These are phyloP conservation scores for Aspergillus chevalieri DNA, from an alignment of 2,329 filamentous ascomycete species.

Conservation along the genomic window DNA sequence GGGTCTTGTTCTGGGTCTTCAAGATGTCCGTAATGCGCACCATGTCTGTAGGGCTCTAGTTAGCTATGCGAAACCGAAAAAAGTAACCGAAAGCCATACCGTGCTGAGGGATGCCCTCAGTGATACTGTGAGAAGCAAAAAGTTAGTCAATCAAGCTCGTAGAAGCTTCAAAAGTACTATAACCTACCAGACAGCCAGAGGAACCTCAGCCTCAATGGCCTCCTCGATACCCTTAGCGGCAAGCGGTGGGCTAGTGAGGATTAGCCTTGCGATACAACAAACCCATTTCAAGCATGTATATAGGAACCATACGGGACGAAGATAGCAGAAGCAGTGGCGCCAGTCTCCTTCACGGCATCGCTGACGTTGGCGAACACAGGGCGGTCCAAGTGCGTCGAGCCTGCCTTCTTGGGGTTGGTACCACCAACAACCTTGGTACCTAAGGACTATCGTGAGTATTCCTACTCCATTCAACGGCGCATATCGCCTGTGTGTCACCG, in stretches of 20 bases:
- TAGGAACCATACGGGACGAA: conserved; percentile 72
- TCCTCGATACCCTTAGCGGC: conserved; percentile 96
- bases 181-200: conserved; percentile 75
- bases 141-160: conserved; percentile 4
- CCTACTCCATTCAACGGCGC: not conserved
- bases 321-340: conserved; percentile 85
- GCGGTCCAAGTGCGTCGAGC: conserved; percentile 77
- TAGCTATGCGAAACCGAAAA: conserved; percentile 7
- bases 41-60: conserved; percentile 63
- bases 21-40: conserved; percentile 97
- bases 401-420: conserved; percentile 98
- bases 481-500: not conserved
- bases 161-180: conserved; percentile 3
- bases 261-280: conserved; percentile 10
- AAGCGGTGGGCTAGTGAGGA: conserved; percentile 65
- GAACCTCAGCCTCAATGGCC: conserved; percentile 86
- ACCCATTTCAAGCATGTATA: not conserved
- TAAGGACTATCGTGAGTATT: conserved; percentile 34
- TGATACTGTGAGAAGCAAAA: conserved; percentile 53
- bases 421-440: conserved; percentile 96
- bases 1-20: conserved; percentile 95
- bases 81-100: conserved; percentile 51
- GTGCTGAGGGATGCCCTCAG: conserved; percentile 95
- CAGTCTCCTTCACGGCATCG: conserved; percentile 84
- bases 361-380: conserved; percentile 88